Evolutionary conservation across 441 rosid species (phyloP).

Genomic region (Flueggea neowawraea): DNA sequence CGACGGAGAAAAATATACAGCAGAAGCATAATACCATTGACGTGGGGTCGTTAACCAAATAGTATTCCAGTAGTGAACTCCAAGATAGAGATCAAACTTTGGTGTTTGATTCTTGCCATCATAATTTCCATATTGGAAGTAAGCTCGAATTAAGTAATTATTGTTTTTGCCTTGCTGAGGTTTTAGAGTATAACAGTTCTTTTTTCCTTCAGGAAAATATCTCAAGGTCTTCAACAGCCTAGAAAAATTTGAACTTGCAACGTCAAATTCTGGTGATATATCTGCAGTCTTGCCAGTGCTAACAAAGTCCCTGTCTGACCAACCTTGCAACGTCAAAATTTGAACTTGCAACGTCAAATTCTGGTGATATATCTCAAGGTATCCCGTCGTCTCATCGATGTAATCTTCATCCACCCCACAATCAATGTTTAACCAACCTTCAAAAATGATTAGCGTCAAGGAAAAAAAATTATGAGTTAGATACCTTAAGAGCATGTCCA

Average conservation of each 20-base stretch:
- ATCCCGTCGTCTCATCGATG: conserved; percentile 5
- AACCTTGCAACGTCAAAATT: too few species aligned
- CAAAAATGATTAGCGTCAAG: neutral
- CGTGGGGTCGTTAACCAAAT: neutral
- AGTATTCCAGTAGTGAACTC: conserved; percentile 11
- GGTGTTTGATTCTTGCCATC: conserved; percentile 15
- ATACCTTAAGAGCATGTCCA: too few species aligned
- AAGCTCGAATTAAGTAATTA: conserved; percentile 10
- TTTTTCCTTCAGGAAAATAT: conserved; percentile 21
- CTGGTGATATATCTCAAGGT: too few species aligned
- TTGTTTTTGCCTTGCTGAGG: conserved; percentile 16
- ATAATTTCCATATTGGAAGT: conserved; percentile 23
- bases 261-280: neutral
- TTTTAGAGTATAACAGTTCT: conserved; percentile 23
- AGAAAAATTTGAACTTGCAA: neutral
- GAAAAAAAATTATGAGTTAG: too few species aligned
- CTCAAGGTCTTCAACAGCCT: conserved; percentile 6
- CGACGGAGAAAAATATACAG: too few species aligned
- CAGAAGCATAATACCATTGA: too few species aligned
- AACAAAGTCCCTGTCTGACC: conserved; percentile 12
- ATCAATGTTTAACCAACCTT: conserved; percentile 26
- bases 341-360: too few species aligned
- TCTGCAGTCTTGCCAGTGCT: conserved; percentile 7
- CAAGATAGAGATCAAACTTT: conserved; percentile 17
- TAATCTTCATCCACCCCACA: conserved; percentile 22